Percentiles rank a stretch among this genome's conserved stretches.
phyloP scores from a whole-genome alignment of 768 basidiomycete species.

The Rhodocollybia butyracea region DNA sequence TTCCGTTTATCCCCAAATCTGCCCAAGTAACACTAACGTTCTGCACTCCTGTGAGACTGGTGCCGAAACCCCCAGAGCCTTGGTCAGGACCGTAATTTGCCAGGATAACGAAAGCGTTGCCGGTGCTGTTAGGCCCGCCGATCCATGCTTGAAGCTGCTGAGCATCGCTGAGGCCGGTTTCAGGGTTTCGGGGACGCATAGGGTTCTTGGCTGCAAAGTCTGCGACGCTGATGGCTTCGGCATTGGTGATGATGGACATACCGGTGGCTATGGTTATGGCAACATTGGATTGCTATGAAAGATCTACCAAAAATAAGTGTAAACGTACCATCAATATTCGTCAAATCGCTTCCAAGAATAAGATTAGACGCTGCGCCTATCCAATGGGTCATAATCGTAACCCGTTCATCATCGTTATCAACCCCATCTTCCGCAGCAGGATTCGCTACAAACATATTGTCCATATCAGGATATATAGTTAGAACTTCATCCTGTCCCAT shows the following conservation, averaged over 20 bases:
- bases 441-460: constrained; percentile 9
- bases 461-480: constrained; percentile 13
- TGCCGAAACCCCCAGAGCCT: constrained; percentile 7
- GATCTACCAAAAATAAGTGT: neutral
- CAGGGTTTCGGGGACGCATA: constrained; percentile 7
- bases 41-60: constrained; percentile 1
- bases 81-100: constrained; percentile 10
- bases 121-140: constrained; percentile 2
- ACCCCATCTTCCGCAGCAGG: constrained; percentile 1
- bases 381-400: constrained; percentile 9
- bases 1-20: constrained; percentile 5
- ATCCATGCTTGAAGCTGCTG: constrained; percentile 11
- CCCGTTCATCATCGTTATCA: constrained; percentile 2
- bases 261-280: neutral
- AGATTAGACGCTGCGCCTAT: constrained; percentile 7
- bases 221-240: neutral
- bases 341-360: constrained; percentile 9
- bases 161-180: neutral
- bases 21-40: neutral
- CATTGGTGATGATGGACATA: constrained; percentile 2
- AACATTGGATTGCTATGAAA: neutral
- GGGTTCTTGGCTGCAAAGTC: constrained; percentile 6
- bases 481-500: constrained; percentile 2
- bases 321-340: constrained; percentile 4
- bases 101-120: constrained; percentile 5